These are phyloP conservation scores for Aechmea fasciata DNA, from an alignment of 176 grass and related monocot genomes.

Conservation along the genomic window DNA sequence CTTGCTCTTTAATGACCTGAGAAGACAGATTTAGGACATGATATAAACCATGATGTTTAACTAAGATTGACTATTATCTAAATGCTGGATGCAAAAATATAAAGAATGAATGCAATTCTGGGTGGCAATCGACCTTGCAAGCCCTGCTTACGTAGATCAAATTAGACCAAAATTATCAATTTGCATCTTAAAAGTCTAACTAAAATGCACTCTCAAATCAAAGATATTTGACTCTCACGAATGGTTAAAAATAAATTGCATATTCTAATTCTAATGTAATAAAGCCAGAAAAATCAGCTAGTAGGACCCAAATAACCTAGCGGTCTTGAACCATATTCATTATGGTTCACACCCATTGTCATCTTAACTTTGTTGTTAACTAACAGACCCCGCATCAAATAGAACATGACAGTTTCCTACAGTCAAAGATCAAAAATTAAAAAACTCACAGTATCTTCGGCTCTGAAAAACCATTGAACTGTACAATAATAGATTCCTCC, in stretches of 20 bases:
- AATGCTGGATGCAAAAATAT: not conserved
- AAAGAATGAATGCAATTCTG: not conserved
- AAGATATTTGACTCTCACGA: no score
- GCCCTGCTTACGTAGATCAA: not conserved
- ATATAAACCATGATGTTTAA: slow-evolving; percentile 8
- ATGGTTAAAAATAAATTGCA: no score
- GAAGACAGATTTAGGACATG: slow-evolving; percentile 25
- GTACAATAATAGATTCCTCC: slow-evolving; percentile 43
- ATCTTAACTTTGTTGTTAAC: not conserved
- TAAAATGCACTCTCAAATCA: no score
- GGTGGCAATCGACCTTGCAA: not conserved
- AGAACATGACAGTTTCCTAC: not conserved
- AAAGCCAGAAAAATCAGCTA: not conserved
- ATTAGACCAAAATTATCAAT: not conserved
- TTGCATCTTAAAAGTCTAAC: not conserved
- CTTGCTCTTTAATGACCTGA: slow-evolving; percentile 75
- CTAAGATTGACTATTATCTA: not conserved
- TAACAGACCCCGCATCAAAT: not conserved
- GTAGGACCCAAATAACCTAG: not conserved
- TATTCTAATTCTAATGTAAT: no score
- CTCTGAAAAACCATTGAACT: slow-evolving; percentile 90
- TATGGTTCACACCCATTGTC: not conserved
- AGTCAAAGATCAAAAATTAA: not conserved
- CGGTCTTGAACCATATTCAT: not conserved
- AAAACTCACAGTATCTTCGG: slow-evolving; percentile 82